Conservation (phyloP, 106 monocot species). For the Phalaenopsis aphrodite region DNA sequence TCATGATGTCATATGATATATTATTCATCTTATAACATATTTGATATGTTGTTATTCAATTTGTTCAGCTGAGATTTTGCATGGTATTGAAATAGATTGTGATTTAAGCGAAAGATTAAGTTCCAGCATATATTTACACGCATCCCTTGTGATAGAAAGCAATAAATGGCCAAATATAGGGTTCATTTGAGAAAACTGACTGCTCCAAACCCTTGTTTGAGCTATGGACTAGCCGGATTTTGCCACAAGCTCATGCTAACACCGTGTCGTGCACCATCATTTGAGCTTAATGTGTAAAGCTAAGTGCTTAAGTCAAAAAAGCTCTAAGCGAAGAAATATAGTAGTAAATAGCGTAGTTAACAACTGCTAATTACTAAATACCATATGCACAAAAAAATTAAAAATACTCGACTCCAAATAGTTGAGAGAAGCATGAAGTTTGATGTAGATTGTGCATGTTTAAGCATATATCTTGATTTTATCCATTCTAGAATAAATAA, state of each 20-base stretch:
- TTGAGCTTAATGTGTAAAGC: no score
- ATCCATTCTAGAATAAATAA: background rate
- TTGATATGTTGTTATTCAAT: background rate
- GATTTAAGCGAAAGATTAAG: no score
- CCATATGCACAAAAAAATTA: background rate
- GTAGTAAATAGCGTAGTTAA: background rate
- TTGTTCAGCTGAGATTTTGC: no score
- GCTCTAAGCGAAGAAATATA: background rate
- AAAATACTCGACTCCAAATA: background rate
- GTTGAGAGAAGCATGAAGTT: background rate
- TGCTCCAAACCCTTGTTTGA: background rate
- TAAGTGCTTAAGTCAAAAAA: no score
- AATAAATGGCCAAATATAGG: background rate
- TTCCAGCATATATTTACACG: no score
- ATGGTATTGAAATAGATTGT: no score
- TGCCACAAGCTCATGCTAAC: background rate
- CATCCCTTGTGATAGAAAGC: no score
- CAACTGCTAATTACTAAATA: background rate
- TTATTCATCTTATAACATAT: background rate
- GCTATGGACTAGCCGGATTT: background rate
- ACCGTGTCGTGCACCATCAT: no score
- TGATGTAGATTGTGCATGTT: background rate
- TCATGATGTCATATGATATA: background rate
- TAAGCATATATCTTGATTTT: background rate
- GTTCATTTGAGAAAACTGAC: background rate